Percentiles rank a stretch among this genome's conserved stretches.
phyloP scores from a whole-genome alignment of 345 rosid species.

The Syzygium aromaticum region DNA sequence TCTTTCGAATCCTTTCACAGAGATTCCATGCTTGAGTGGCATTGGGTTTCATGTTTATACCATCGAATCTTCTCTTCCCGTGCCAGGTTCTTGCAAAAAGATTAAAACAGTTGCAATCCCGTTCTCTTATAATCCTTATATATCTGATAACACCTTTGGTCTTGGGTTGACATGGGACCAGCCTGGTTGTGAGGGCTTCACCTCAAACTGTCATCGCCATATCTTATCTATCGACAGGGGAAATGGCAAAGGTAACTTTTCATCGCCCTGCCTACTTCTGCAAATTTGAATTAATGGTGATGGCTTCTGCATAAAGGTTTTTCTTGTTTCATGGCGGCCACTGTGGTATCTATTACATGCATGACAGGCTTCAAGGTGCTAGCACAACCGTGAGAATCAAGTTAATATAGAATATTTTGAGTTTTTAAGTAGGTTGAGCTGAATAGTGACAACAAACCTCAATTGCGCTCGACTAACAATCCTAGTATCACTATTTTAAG shows the following conservation, averaged over 20 bases:
- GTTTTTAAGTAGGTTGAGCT: neutral
- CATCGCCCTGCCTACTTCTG: neutral
- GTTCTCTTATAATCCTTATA: conserved; percentile 39
- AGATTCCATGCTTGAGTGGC: conserved; percentile 50
- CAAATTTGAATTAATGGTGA: neutral
- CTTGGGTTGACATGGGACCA: conserved; percentile 51
- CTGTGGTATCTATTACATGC: neutral
- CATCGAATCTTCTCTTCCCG: conserved; percentile 7
- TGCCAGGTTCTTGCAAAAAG: conserved; percentile 27
- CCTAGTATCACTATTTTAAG: neutral
- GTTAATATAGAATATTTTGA: neutral
- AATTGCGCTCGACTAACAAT: neutral
- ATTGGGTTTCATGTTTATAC: conserved; percentile 31
- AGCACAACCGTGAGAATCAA: neutral
- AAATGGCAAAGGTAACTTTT: neutral
- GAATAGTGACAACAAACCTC: neutral
- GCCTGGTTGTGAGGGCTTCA: conserved; percentile 7
- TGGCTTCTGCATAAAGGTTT: neutral
- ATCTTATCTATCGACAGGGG: neutral
- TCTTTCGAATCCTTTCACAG: conserved; percentile 10
- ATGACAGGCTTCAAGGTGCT: neutral
- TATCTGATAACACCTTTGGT: conserved; percentile 47
- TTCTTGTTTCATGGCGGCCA: neutral
- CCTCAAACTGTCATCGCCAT: neutral
- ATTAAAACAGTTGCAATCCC: conserved; percentile 51